Evolutionary conservation across 805 yeast species (phyloP).

Genomic region (Candida sanyiensis): DNA sequence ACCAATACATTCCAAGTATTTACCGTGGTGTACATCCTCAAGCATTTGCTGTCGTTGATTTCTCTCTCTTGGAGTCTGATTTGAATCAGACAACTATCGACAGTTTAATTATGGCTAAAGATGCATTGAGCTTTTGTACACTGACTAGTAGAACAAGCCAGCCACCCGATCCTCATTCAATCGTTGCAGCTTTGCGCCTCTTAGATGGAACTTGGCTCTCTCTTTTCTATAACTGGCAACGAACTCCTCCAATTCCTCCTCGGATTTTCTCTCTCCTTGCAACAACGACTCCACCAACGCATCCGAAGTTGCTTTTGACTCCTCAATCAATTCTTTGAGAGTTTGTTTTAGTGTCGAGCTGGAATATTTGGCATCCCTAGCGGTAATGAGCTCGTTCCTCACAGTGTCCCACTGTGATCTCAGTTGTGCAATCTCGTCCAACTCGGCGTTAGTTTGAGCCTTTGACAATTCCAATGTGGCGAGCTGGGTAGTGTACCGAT

Average conservation of each 20-base stretch:
- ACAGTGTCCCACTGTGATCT: constrained; percentile 31
- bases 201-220: constrained; percentile 38
- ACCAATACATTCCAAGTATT: no score
- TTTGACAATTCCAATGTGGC: constrained; percentile 27
- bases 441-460: constrained; percentile 13
- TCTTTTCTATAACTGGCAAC: constrained; percentile 36
- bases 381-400: constrained; percentile 30
- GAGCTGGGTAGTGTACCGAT: constrained; percentile 24
- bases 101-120: no score
- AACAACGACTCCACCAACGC: constrained; percentile 30
- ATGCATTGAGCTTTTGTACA: no score
- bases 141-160: constrained; percentile 16
- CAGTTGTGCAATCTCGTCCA: constrained; percentile 7
- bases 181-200: constrained; percentile 42
- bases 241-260: constrained; percentile 31
- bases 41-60: no score
- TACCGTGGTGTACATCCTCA: no score
- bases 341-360: constrained; percentile 28
- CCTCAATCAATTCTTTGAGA: constrained; percentile 27
- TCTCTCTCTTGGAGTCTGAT: no score
- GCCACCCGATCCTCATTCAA: constrained; percentile 31
- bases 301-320: constrained; percentile 30
- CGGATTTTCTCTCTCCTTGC: constrained; percentile 21
- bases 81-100: no score
- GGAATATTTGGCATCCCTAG: constrained; percentile 31